Evolutionary conservation across 768 basidiomycete species (phyloP), one percentile per base, ranked within the genome.

Genomic region (Boletus bicolor): DNA sequence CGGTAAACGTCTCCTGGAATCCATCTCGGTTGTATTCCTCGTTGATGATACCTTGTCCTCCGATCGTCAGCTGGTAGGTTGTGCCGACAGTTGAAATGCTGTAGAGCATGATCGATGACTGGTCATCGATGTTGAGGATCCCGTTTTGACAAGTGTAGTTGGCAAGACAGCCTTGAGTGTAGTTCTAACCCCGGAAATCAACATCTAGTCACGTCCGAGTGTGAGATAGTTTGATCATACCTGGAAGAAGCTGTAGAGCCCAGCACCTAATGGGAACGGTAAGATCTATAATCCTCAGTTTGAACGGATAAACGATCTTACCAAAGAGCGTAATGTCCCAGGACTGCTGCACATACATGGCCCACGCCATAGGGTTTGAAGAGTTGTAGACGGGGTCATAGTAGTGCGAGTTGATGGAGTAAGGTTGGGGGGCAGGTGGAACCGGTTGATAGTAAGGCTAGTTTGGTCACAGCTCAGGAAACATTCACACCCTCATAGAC

Each of bases 221-320:
- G 17, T 2, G 32, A 32, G 7, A 12, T 5, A 10, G 24, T 17
- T 26, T 7, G 19, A 9, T 52, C 64, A 49, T 62, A 75, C 78
- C 64, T 72, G 69, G 78, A 77, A 82, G 70, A 82, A 82, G 63
- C 74, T 79, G 68, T 82, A 82, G 45, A 79, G 67, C 1, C 81
- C 81, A 5, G 75, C 78, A 36, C 80, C 77, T 77, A 49, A 24
- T 43, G 6, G 15, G 3, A 39, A 55, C 21, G 14, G 9, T 52
- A 21, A 64, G 57, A 53, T 24, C 21, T 24, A 24, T 21, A 51
- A 39, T 32, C 3, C 6, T 35, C 14, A 7, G 8, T 10, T 7
- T 12, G 26, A 36, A 53, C 17, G 10, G 26, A 49, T 2, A 19
- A 28, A 28, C 4, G 4, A 14, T 26, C 67, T 51, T 35, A 73